Evolutionary conservation across 371 early-diverging fungal species (phyloP).

Genomic region (Nematocida ausubeli): DNA sequence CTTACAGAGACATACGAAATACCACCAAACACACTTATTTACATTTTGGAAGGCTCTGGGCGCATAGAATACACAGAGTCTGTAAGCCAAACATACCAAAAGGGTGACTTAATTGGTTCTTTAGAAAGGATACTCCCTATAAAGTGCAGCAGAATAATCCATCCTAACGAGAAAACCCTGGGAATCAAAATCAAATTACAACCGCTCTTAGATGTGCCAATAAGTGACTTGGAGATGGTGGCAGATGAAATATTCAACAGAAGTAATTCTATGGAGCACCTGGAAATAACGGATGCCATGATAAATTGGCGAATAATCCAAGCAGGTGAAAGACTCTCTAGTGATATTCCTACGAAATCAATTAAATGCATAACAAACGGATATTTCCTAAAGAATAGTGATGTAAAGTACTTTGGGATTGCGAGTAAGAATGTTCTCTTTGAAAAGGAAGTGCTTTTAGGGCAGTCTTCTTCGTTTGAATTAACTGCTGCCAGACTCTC

Average conservation of each 20-base stretch:
- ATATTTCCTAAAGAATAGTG: constrained; percentile 44
- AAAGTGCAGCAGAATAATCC: background rate
- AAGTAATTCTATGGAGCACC: background rate
- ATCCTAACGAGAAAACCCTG: background rate
- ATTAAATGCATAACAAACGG: constrained; percentile 22
- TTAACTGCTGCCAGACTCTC: constrained; percentile 24
- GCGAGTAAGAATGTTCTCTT: constrained; percentile 12
- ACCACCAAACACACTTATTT: background rate
- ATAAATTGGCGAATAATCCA: constrained; percentile 34
- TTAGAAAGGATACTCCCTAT: background rate
- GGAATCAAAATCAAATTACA: background rate
- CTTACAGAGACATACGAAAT: background rate
- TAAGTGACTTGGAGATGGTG: background rate
- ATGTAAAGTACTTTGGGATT: constrained; percentile 51
- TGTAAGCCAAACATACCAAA: background rate
- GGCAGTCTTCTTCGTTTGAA: background rate
- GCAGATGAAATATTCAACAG: constrained; percentile 2
- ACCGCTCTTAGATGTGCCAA: background rate
- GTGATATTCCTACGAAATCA: background rate
- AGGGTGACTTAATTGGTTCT: background rate
- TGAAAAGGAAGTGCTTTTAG: constrained; percentile 42
- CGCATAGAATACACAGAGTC: background rate
- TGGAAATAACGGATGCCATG: constrained; percentile 33
- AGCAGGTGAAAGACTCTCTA: constrained; percentile 38
- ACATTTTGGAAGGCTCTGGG: background rate